Evolutionary conservation across 225 moss, liverwort and hornwort species (phyloP).

Genomic region (Climacium dendroides): DNA sequence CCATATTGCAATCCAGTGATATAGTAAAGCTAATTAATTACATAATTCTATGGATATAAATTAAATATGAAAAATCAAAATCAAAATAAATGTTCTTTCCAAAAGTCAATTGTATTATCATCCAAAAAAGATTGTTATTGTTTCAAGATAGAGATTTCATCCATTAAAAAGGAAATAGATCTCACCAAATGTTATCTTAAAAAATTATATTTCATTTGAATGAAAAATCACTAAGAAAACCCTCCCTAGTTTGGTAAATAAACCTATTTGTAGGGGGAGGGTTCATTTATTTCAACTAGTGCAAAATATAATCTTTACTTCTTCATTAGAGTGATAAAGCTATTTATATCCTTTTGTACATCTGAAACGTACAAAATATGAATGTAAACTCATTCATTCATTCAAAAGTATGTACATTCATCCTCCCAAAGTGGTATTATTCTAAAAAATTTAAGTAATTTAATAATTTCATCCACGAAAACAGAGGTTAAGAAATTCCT

Average conservation of each 20-base stretch:
- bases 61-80: neutral
- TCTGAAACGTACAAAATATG: neutral
- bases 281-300: neutral
- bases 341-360: neutral
- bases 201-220: neutral
- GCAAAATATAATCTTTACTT: neutral
- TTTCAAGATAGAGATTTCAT: neutral
- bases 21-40: neutral
- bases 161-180: neutral
- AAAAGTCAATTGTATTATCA: neutral
- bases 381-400: neutral
- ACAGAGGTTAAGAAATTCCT: neutral
- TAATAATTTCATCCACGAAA: neutral
- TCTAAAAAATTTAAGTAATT: neutral
- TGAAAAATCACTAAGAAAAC: neutral
- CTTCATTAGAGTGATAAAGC: neutral
- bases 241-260: neutral
- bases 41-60: neutral
- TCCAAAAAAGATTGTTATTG: neutral
- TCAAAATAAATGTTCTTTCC: neutral
- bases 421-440: accelerated
- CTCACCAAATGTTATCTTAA: neutral
- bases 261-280: accelerated
- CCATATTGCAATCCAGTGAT: neutral
- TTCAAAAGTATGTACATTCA: neutral